Evolutionary conservation across 306 rosid species (phyloP), one percentile per base, ranked within the genome.

Genomic region (Lagenaria siceraria): DNA sequence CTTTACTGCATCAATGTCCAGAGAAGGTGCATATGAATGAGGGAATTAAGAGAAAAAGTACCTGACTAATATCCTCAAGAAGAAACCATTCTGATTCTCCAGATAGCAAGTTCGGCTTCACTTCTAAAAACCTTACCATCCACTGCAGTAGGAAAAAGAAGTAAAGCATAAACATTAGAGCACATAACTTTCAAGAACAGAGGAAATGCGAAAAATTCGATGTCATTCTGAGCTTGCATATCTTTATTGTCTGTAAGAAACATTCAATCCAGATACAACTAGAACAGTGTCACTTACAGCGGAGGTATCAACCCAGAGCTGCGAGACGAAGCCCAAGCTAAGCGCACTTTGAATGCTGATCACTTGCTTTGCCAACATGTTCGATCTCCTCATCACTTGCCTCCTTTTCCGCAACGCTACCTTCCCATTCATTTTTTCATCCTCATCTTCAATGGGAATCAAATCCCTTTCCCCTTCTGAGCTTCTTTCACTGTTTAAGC

Each of bases 261-360:
- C 36, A 19, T 36, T 35, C 8, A 35, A 36, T 64, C 9, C 7
- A 36, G 72, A 27, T 38, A 65, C 72, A 65, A 65, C 4, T 36
- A 36, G 73, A 66, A 40, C 19, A 21, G 31, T 2, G 14, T 42
- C 78, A 79, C 93, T 93, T 85, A 95, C 99, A 72, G 93, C 76
- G 19, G 80, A 80, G 1, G 92, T 82, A 75, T 95, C 93, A 35
- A 95, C 96, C 99, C 97, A 95, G 80, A 95, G 97, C 97, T 95
- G 93, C 21, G 99, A 87, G 68, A 92, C 85, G 19, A 92, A 93
- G 24, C 99, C 99, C 88, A 92, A 85, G 76, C 92, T 86, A 56
- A 89, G 87, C 61, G 99, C 98, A 85, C 81, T 86, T 38, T 84
- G 81, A 72, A 88, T 81, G 73, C 96, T 89, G 78, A 95, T 86